A percentile compares a stretch with the other conserved stretches of the same genome.
Evolutionary conservation across 78 protist species (phyloP).

Genomic region (Dictyostelium brefeldianum): DNA sequence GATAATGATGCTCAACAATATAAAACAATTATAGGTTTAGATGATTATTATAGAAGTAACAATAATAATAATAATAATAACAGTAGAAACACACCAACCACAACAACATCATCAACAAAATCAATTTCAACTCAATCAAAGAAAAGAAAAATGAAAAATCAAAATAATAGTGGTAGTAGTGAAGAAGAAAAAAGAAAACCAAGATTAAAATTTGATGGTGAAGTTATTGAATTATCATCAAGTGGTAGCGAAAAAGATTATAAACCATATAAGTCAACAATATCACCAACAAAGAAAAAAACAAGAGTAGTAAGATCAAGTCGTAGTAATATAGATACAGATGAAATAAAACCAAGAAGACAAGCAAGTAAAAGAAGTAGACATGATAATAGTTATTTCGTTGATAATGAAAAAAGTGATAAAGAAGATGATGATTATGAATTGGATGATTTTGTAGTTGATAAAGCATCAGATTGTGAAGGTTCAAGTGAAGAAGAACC

Average conservation of each 20-base stretch:
- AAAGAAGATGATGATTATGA: slow-evolving; percentile 25
- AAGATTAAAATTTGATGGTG: neutral
- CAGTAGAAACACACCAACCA: neutral
- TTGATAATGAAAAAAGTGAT: slow-evolving; percentile 22
- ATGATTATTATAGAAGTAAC: neutral
- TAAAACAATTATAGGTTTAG: neutral
- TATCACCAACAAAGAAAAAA: neutral
- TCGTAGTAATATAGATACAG: neutral
- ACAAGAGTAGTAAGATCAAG: neutral
- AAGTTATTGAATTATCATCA: neutral
- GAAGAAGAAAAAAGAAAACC: neutral
- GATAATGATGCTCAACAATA: neutral
- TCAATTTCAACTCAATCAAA: too few relatives aligned
- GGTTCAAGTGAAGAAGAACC: slow-evolving; percentile 23
- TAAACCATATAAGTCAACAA: neutral
- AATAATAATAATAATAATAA: too few relatives aligned
- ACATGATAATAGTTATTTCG: slow-evolving; percentile 19
- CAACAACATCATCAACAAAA: neutral
- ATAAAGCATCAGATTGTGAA: slow-evolving; percentile 43
- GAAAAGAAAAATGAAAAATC: neutral
- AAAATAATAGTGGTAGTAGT: neutral
- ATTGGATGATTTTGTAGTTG: slow-evolving; percentile 65
- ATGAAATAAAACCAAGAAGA: neutral
- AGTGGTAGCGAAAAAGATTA: neutral
- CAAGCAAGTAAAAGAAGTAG: neutral